Evolutionary conservation across 192 early-diverging fungal species (phyloP), one percentile per base, ranked within the genome.

Genomic region (Haplosporangium gracile): DNA sequence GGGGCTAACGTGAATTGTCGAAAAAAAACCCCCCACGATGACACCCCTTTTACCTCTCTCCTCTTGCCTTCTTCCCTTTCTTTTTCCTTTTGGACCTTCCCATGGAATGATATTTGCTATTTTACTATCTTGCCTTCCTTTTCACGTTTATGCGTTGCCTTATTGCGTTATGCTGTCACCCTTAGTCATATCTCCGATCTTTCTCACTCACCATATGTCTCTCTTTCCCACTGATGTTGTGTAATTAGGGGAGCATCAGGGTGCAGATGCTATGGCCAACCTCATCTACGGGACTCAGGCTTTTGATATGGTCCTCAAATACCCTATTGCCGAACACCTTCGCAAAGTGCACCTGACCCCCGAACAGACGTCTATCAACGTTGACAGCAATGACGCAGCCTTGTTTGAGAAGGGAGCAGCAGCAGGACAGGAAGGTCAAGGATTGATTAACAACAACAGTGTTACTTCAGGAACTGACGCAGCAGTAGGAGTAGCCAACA

Each of bases 291-390:
- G 77, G 40, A 85, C 82, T 24, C 85, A 81, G 24, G 82, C 81
- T 9, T 87, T 87, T 63, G 89, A 89, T 39, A 88, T 89, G 74
- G 79, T 89, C 75, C 72, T 89, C 60, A 89, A 84, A 74, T 85
- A 80, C 70, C 39, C 76, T 6, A 84, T 82, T 68, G 63, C 86
- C 13, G 82, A 88, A 38, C 70, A 79, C 24, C 68, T 76, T 29
- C 80, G 84, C 51, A 80, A 80, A n/a, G 70, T 80, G 15, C 36
- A 75, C 0, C n/a, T 32, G 10, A 29, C 60, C 3, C 60, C 60
- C 13, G 26, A 65, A 4, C 60, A 65, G 74, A 87, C 5, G 10
- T 74, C 5, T 45, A 70, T 53, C 84, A 65, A 65, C 13, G 26
- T 65, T 3, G 60, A 65, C 7, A 65, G 24, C 10, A 32, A 26